Evolutionary conservation across 495 filamentous ascomycete genomes (phyloP), one percentile per base, ranked within the genome.

Genomic region (Parmelia sp.): DNA sequence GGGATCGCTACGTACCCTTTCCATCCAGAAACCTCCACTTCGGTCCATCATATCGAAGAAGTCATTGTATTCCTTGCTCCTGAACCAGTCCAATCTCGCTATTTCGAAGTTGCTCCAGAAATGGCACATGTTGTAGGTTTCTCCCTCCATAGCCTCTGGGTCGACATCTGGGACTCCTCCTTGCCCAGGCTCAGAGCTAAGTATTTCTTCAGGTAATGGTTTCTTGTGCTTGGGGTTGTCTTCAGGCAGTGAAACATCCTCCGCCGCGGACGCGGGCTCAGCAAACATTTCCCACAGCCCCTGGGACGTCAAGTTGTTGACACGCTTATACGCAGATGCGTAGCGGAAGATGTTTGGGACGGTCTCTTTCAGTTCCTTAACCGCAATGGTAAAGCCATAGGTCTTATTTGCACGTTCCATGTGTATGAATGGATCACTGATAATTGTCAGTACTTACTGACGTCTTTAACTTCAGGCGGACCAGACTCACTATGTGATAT

Each of bases 81-180:
- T 85, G 84, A 97, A 97, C 82, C 90, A 99, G 79, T 90, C 88
- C 60, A 99, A 81, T 61, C 87, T 85, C 25, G 94, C 94, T 77
- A 99, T 99, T 77, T 99, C 94, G 64, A 99, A 99, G 74, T 99
- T 99, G 80, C 91, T 96, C 94, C 94, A 99, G 82, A 97, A 99
- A 81, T 99, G 94, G 77, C 94, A 99, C 94, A 99, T 99, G 80
- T 99, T 99, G 79, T 99, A 99, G 67, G 83, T 89, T 71, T 99
- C 94, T 64, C 90, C 90, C 72, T 97, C 95, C 94, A 99, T 99
- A 23, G 88, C 86, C 71, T 97, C 95, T 0, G 86, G 84, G 72
- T 97, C 91, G 53, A 96, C 86, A 56, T 96, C 90, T 42, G 88
- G 86, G 21, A 91, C 73, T 35, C 82, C 83, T 62, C 84, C 86